Conservation (phyloP, 306 rosid genomes). For the Sesbania bispinosa region DNA sequence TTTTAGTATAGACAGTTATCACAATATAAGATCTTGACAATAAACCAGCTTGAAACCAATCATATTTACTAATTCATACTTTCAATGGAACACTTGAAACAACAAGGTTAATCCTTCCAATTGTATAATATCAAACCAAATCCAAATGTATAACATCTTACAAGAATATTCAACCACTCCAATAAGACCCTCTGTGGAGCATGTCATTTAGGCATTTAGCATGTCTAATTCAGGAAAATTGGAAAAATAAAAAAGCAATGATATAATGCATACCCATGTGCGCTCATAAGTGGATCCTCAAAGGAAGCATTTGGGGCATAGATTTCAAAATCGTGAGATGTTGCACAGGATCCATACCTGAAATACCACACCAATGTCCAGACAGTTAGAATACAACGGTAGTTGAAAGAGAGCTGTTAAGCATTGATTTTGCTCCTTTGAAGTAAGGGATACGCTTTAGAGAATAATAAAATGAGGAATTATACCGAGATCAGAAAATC, state of each 20-base stretch:
- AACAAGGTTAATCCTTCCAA: background rate
- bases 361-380: slow-evolving; percentile 14
- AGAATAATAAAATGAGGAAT: too few species aligned
- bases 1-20: background rate
- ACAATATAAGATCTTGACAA: background rate
- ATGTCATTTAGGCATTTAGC: background rate
- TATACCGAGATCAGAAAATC: too few species aligned
- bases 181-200: background rate
- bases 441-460: too few species aligned
- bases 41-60: background rate
- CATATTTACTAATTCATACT: too few species aligned
- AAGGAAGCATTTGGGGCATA: slow-evolving; percentile 66
- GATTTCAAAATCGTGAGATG: slow-evolving; percentile 69
- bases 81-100: background rate
- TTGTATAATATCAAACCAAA: background rate
- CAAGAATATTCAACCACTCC: background rate
- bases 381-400: background rate
- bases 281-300: slow-evolving; percentile 84
- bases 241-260: background rate
- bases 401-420: background rate
- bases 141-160: background rate
- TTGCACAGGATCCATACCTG: slow-evolving; percentile 69
- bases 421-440: too few species aligned
- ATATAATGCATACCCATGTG: slow-evolving; percentile 51
- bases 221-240: background rate